Evolutionary conservation across 768 basidiomycete species (phyloP), one percentile per base, ranked within the genome.

Genomic region (Boletus fagicola): DNA sequence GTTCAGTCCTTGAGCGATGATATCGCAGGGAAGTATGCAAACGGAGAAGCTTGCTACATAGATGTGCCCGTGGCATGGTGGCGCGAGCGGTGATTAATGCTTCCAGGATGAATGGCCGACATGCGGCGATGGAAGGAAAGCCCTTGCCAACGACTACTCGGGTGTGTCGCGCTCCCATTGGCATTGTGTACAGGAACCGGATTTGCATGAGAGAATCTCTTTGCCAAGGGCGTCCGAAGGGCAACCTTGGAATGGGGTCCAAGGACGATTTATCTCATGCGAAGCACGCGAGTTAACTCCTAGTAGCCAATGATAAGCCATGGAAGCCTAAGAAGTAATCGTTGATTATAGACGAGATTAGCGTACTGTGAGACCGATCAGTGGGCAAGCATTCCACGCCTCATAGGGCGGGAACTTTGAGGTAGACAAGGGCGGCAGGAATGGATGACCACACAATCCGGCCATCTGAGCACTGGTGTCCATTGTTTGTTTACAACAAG

Each of bases 11-110:
- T 39, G 49, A 58, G 66, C 66, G 68, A 70, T 69, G 58, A 63
- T 64, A 38, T 68, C 67, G 67, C 67, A 68, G 47, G 55, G 54
- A 68, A 68, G 61, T 50, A 51, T 43, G 20, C 56, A 58, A 48
- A 58, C 63, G 51, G 63, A 65, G 68, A 68, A 62, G 66, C 31
- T 47, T 56, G 38, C 51, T 59, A 36, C 53, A 49, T 60, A 20
- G 62, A 67, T 31, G 54, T 53, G 56, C 54, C 62, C 60, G 58
- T 64, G 53, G 53, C 43, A 53, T 62, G 60, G 70, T 65, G 68
- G 68, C 71, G 64, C 70, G 18, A 53, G 61, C 56, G 60, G 69
- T 62, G 69, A 72, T 71, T 64, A 66, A 71, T 45, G 44, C 59
- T 64, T 68, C 64, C 57, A 68, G 64, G 57, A 56, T 58, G 56